Base-by-base conservation (phyloP, 805 yeast species). In the Tetrapisispora nanseiensis region DNA sequence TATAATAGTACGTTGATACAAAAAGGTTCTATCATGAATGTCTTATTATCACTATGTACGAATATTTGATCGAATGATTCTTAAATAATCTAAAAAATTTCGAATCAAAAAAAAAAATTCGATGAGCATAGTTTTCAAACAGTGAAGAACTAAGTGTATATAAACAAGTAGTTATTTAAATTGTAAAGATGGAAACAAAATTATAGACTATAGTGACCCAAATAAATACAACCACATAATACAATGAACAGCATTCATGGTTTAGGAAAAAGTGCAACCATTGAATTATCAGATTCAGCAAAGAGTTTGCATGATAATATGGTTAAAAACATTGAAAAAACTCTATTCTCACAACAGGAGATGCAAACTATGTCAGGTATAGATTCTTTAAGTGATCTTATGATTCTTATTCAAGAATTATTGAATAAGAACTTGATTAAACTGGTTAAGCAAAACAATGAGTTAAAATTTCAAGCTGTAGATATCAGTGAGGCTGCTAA, bases 391-490 rank as follows among this genome's bases (percentile, higher is more conserved):
- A 39, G 55, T 36, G 76, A 74, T 40, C 53, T 76, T 34, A 66
- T 76, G 66, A 55, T 57, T 7, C 51, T 72, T 32, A 71, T 74
- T 1, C 82, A 78, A 54, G 74, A 72, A 43, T 61, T 78, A 32
- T 55, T 76, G 42, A 69, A 75, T 54, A 69, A 70, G 46, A 80
- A 81, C 49, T 67, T 85, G 45, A 70, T 86, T 40, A 83, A 84
- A 59, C 65, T 86, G 45, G 71, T 81, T 21, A 82, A 79, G 52
- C 76, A 71, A 47, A 81, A 81, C 43, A 82, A 74, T 45, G 82
- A 70, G 46, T 69, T 82, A 46, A 72, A 73, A 56, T 92, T 87
- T 64, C 84, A 82, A 57, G 86, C 89, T 1, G 82, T 86, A 2
- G 71, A 80, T 6, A 63, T 70, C 32, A 67, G 74, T 11, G 96